A percentile compares a stretch with the other conserved stretches of the same genome.
phyloP scores from a whole-genome alignment of 192 early-diverging fungal species.

The Pilaira anomala region DNA sequence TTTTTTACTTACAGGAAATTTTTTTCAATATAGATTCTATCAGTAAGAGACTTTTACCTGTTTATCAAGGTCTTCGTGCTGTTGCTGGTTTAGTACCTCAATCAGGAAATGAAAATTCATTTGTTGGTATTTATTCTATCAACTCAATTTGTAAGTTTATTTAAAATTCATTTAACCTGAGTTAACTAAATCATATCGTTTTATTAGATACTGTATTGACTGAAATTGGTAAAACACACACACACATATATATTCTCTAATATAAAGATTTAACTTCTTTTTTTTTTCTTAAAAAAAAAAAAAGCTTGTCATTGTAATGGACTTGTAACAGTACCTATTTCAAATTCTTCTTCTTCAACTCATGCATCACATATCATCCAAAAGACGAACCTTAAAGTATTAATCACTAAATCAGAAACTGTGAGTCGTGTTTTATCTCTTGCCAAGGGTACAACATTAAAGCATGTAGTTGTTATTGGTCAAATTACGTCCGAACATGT shows the following conservation, averaged over 20 bases:
- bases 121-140: conserved; percentile 34
- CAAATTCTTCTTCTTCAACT: conserved; percentile 18
- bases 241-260: neutral
- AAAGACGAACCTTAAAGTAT: conserved; percentile 10
- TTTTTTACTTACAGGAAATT: neutral
- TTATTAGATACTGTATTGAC: conserved; percentile 15
- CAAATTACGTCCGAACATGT: conserved; percentile 5
- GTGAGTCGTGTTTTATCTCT: conserved; percentile 5
- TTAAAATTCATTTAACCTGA: neutral
- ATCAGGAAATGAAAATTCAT: conserved; percentile 28
- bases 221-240: conserved; percentile 15
- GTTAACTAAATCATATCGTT: neutral
- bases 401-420: neutral
- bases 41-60: neutral
- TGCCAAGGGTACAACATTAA: conserved; percentile 6
- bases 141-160: conserved; percentile 39
- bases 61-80: conserved; percentile 18
- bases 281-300: neutral
- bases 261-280: no score
- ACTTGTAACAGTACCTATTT: conserved; percentile 31
- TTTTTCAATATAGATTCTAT: neutral
- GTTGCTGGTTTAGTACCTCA: conserved; percentile 19
- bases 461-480: conserved; percentile 29
- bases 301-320: conserved; percentile 24
- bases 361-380: conserved; percentile 26